Evolutionary conservation across 1,284 basidiomycete species (phyloP).

Genomic region (Malassezia obtusa): DNA sequence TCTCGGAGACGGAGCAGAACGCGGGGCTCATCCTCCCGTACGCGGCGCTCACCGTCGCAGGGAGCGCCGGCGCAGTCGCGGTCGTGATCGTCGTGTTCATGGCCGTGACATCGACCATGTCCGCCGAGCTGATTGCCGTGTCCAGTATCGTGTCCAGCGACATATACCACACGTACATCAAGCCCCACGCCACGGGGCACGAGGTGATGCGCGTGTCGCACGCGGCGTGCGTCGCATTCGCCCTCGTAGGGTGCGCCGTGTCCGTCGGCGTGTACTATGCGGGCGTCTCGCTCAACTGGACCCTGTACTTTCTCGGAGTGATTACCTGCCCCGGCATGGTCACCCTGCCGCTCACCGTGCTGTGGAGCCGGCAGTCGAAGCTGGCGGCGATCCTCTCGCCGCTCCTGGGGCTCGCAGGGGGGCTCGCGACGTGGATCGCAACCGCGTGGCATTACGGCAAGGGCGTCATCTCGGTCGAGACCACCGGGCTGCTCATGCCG

Average conservation of each 20-base stretch:
- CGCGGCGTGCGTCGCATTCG: constrained; percentile 58
- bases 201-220: constrained; percentile 60
- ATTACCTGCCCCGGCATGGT: constrained; percentile 35
- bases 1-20: constrained; percentile 21
- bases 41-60: constrained; percentile 62
- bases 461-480: constrained; percentile 24
- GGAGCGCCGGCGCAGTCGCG: constrained; percentile 62
- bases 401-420: constrained; percentile 30
- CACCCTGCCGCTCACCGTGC: constrained; percentile 30
- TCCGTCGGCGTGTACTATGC: constrained; percentile 80
- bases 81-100: constrained; percentile 62
- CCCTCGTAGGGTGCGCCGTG: constrained; percentile 67
- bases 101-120: constrained; percentile 66
- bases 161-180: constrained; percentile 61
- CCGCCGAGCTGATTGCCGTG: constrained; percentile 78
- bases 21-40: constrained; percentile 43
- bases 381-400: constrained; percentile 25
- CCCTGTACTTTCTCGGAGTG: constrained; percentile 35
- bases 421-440: constrained; percentile 38
- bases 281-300: constrained; percentile 61
- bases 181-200: constrained; percentile 56
- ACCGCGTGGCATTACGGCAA: constrained; percentile 31
- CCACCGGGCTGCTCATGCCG: constrained; percentile 19
- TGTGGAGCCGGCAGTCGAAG: constrained; percentile 23
- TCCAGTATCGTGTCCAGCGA: constrained; percentile 54